Percentiles rank a stretch among this genome's conserved stretches.
Conservation (phyloP, 805 yeast genomes). For the Kazachstania psychrophila region DNA sequence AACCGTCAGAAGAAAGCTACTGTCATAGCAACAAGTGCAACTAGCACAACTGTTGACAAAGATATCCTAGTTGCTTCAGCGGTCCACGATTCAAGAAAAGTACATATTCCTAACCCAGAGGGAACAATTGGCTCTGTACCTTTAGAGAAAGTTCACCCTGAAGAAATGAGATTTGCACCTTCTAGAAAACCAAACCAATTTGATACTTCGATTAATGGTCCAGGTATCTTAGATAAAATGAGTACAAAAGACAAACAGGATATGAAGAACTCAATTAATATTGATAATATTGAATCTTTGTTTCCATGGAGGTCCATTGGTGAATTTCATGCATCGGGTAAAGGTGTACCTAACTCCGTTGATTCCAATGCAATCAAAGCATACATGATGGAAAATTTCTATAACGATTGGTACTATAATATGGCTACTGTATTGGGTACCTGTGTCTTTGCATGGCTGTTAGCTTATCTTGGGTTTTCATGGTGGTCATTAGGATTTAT, state of each 20-base stretch:
- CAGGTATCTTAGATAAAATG: slow-evolving; percentile 15
- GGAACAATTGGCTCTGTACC: slow-evolving; percentile 28
- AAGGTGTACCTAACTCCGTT: slow-evolving; percentile 8
- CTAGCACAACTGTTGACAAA: neutral
- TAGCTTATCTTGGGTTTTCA: slow-evolving; percentile 57
- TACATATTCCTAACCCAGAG: slow-evolving; percentile 19
- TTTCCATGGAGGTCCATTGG: slow-evolving; percentile 34
- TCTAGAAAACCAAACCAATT: slow-evolving; percentile 20
- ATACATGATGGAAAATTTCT: slow-evolving; percentile 59
- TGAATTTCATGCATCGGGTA: slow-evolving; percentile 18
- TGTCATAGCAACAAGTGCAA: no score
- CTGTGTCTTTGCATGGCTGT: slow-evolving; percentile 61
- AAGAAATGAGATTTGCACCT: slow-evolving; percentile 13
- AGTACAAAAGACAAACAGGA: slow-evolving; percentile 8
- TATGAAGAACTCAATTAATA: slow-evolving; percentile 8
- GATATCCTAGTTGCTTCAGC: slow-evolving; percentile 18
- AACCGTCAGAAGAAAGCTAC: slow-evolving; percentile 3
- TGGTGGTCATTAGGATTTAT: slow-evolving; percentile 54
- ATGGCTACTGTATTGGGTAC: slow-evolving; percentile 55
- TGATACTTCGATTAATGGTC: slow-evolving; percentile 26
- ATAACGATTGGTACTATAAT: slow-evolving; percentile 67
- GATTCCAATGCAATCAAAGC: slow-evolving; percentile 38
- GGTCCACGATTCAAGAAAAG: slow-evolving; percentile 12
- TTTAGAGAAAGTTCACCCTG: slow-evolving; percentile 23
- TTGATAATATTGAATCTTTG: slow-evolving; percentile 11